Conservation (phyloP, 345 rosid species). For the Corchorus capsularis region DNA sequence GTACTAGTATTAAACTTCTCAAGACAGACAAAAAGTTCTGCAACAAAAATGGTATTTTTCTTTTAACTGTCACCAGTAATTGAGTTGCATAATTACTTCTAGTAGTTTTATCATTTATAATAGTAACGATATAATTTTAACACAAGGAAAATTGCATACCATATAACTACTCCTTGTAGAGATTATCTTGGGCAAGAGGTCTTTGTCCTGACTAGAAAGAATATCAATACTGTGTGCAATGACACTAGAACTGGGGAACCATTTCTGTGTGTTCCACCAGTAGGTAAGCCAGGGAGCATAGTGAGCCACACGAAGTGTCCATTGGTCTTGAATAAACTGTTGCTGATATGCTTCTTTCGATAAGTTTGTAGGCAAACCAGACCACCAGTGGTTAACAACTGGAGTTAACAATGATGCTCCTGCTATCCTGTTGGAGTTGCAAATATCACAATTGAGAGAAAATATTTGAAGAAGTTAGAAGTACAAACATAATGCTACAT, state of each 20-base stretch:
- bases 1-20: too few species aligned
- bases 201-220: conserved; percentile 6
- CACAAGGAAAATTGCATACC: conserved; percentile 3
- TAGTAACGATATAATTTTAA: neutral
- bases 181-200: neutral
- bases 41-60: too few species aligned
- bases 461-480: neutral
- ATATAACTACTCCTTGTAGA: neutral
- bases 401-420: conserved; percentile 50
- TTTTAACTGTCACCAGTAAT: too few species aligned
- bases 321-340: conserved; percentile 44
- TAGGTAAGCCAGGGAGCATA: conserved; percentile 43
- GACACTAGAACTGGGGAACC: conserved; percentile 41
- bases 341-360: conserved; percentile 33
- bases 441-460: neutral
- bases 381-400: conserved; percentile 64
- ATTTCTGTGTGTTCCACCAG: conserved; percentile 67
- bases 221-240: conserved; percentile 10
- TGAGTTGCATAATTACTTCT: too few species aligned
- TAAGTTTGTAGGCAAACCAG: conserved; percentile 45
- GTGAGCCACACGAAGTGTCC: conserved; percentile 49
- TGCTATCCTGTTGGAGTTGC: conserved; percentile 43
- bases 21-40: too few species aligned
- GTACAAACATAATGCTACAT: neutral
- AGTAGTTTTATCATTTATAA: too few species aligned